phyloP scores from a whole-genome alignment of 257 asterid species.

The Rauvolfia tetraphylla region DNA sequence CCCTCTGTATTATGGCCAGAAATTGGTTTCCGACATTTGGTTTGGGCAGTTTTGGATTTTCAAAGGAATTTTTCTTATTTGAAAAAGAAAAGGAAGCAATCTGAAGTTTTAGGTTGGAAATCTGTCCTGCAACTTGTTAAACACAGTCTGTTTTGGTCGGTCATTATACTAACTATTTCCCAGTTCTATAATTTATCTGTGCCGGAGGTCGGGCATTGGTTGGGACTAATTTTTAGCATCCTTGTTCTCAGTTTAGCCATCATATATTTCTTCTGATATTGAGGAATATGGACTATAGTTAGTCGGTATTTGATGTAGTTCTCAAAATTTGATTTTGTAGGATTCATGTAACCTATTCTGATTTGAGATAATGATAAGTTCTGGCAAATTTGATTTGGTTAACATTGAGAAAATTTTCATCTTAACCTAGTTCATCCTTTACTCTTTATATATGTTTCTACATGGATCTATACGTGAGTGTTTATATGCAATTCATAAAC shows the following conservation, averaged over 20 bases:
- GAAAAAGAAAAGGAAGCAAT: slow-evolving; percentile 43
- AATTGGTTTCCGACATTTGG: slow-evolving; percentile 63
- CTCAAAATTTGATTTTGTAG: neutral
- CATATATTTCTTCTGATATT: neutral
- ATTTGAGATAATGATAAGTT: neutral
- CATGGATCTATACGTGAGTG: neutral
- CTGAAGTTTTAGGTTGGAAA: slow-evolving; percentile 11
- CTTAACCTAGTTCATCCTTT: neutral
- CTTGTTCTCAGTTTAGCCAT: slow-evolving; percentile 1
- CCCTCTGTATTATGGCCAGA: slow-evolving; percentile 75
- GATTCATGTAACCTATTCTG: neutral
- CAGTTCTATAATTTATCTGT: neutral
- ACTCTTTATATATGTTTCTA: neutral
- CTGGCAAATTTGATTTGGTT: neutral
- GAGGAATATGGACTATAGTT: neutral
- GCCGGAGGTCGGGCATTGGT: neutral
- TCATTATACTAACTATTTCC: neutral
- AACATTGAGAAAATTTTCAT: neutral
- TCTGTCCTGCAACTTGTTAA: neutral
- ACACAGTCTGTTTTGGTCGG: neutral
- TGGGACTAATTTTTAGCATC: slow-evolving; percentile 6
- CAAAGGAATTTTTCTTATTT: slow-evolving; percentile 48
- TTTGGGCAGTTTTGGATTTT: slow-evolving; percentile 52
- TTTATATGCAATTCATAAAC: neutral
- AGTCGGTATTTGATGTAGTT: neutral